Percentiles rank a stretch among this genome's conserved stretches.
phyloP scores from a whole-genome alignment of 164 flowering plant genomes.

The Warburgia ugandensis region DNA sequence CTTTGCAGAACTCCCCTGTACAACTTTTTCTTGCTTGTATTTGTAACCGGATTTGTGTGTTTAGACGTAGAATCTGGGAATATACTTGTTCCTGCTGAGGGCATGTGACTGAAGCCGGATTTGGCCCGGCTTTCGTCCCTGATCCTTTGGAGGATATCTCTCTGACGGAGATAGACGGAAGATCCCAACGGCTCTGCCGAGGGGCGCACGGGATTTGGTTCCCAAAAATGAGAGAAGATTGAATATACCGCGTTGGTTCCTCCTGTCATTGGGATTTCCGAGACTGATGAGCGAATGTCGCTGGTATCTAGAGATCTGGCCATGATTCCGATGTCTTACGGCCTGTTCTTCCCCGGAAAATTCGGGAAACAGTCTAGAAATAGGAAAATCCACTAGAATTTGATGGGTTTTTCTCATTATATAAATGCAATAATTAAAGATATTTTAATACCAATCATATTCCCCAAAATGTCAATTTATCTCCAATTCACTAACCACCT shows the following conservation, averaged over 20 bases:
- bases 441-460: too few species aligned
- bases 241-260: constrained; percentile 54
- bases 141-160: constrained; percentile 56
- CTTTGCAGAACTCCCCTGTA: constrained; percentile 98
- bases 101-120: background rate
- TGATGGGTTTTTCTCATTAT: too few species aligned
- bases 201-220: constrained; percentile 13
- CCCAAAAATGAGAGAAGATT: constrained; percentile 38
- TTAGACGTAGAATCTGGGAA: background rate
- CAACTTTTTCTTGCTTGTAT: constrained; percentile 41
- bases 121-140: constrained; percentile 21
- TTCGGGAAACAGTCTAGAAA: too few species aligned
- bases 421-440: too few species aligned
- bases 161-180: constrained; percentile 66
- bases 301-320: constrained; percentile 21
- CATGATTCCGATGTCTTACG: constrained; percentile 8
- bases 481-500: too few species aligned
- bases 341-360: background rate
- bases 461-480: too few species aligned
- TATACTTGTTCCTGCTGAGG: background rate
- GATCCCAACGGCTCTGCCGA: constrained; percentile 51
- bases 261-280: constrained; percentile 46
- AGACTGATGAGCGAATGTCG: constrained; percentile 36
- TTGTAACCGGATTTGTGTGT: constrained; percentile 1
- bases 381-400: too few species aligned